Conservation (phyloP, 768 basidiomycete genomes). For the Gymnopilus junonius region DNA sequence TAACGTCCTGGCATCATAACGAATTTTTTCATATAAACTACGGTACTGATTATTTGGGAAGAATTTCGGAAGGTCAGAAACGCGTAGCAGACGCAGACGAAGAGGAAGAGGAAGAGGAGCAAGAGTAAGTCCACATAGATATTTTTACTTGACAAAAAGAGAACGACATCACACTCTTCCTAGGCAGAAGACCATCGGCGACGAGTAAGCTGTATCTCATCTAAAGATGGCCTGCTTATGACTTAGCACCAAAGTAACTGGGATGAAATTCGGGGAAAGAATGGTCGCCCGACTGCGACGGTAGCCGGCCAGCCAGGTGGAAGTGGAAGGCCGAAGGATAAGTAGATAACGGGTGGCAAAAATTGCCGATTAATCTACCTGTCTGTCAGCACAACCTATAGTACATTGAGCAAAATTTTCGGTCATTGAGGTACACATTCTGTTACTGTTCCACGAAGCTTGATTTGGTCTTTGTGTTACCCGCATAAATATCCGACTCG, state of each 20-base stretch:
- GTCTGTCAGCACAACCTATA: background rate
- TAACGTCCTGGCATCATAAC: background rate
- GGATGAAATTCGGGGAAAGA: constrained; percentile 2
- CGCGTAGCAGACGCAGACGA: background rate
- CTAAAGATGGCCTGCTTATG: background rate
- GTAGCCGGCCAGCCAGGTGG: constrained; percentile 1
- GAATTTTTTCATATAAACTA: background rate
- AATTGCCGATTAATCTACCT: background rate
- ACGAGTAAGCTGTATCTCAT: background rate
- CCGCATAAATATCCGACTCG: background rate
- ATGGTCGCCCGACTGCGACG: background rate
- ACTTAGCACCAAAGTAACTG: background rate
- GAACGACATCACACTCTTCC: background rate
- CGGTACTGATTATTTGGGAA: background rate
- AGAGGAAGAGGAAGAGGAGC: background rate
- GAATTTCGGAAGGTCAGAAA: background rate
- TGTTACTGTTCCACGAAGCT: background rate
- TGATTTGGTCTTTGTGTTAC: background rate
- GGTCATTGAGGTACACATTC: background rate
- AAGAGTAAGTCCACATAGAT: background rate
- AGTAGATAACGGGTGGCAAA: background rate
- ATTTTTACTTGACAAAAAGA: background rate
- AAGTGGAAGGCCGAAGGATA: background rate
- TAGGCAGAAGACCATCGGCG: background rate
- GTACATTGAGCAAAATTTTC: too few relatives aligned